Percentiles rank a stretch among this genome's conserved stretches.
phyloP scores from a whole-genome alignment of 176 grass and related monocot genomes.

The Rhynchospora tenuis region DNA sequence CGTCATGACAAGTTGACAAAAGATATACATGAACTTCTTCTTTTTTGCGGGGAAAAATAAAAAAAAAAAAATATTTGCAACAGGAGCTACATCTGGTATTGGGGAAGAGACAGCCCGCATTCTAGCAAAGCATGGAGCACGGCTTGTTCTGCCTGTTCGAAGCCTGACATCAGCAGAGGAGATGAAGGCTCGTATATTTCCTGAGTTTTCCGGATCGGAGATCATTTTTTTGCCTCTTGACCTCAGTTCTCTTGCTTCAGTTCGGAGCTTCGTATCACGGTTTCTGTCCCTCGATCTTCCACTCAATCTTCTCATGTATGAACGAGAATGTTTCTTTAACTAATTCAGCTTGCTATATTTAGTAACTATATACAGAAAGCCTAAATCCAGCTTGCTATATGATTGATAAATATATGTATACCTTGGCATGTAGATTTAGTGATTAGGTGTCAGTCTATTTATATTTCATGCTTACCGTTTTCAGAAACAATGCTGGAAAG shows the following conservation, averaged over 20 bases:
- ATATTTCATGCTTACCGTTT: not conserved
- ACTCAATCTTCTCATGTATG: conserved; percentile 85
- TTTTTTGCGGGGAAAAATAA: too few species aligned
- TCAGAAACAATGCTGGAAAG: conserved; percentile 94
- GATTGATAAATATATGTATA: not conserved
- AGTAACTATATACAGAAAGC: not conserved
- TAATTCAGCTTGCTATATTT: not conserved
- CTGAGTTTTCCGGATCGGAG: conserved; percentile 41
- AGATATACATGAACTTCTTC: not conserved
- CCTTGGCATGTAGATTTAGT: not conserved
- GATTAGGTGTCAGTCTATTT: not conserved
- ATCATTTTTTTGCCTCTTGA: conserved; percentile 76
- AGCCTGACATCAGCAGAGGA: conserved; percentile 81
- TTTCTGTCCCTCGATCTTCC: conserved; percentile 72
- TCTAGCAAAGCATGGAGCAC: conserved; percentile 54
- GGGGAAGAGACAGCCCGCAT: conserved; percentile 71
- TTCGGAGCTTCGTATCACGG: conserved; percentile 49
- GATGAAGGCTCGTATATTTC: conserved; percentile 35
- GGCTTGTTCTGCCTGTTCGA: conserved; percentile 61
- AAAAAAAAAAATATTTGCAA: not conserved
- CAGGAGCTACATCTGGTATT: conserved; percentile 83
- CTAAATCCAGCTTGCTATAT: not conserved
- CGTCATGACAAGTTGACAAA: not conserved
- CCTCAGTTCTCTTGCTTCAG: conserved; percentile 82
- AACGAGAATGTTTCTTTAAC: not conserved